Percentiles rank a stretch among this genome's conserved stretches.
Evolutionary conservation across 306 rosid genomes (phyloP).

Genomic region (Rosa rugosa): DNA sequence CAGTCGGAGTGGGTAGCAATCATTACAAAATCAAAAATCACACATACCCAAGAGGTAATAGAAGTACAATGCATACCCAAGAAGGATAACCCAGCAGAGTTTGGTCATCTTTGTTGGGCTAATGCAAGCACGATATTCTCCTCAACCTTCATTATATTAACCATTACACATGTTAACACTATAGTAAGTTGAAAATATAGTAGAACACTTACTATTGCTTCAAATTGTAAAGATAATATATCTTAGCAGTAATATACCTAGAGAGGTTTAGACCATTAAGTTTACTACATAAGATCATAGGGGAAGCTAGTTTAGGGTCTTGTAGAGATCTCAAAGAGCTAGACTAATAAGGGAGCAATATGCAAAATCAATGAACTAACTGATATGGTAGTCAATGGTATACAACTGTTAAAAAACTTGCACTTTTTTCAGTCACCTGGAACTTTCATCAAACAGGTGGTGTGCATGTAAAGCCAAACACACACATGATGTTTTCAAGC

Average conservation of each 20-base stretch:
- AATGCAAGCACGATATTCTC: conserved; percentile 81
- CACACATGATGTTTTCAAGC: background rate
- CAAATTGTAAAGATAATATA: conserved; percentile 54
- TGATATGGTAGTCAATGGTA: background rate
- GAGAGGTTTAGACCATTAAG: conserved; percentile 70
- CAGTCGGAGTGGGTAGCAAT: background rate
- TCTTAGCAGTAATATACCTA: conserved; percentile 63
- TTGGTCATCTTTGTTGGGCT: conserved; percentile 82
- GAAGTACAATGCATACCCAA: conserved; percentile 47
- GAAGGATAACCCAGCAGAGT: conserved; percentile 61
- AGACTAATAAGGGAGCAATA: conserved; percentile 38
- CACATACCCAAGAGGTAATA: background rate
- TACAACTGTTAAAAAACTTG: background rate
- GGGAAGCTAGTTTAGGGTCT: conserved; percentile 33
- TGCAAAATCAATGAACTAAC: background rate
- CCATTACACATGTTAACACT: conserved; percentile 17
- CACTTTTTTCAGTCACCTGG: background rate
- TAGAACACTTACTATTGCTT: conserved; percentile 51
- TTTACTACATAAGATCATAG: conserved; percentile 44
- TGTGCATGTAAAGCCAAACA: background rate
- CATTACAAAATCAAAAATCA: background rate
- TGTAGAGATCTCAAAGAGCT: conserved; percentile 69
- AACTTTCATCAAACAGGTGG: background rate
- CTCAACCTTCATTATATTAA: conserved; percentile 59
- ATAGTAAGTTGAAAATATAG: too few species aligned